Base-by-base conservation (phyloP, 1,284 basidiomycete genomes). In the Ustilago bromivora region DNA sequence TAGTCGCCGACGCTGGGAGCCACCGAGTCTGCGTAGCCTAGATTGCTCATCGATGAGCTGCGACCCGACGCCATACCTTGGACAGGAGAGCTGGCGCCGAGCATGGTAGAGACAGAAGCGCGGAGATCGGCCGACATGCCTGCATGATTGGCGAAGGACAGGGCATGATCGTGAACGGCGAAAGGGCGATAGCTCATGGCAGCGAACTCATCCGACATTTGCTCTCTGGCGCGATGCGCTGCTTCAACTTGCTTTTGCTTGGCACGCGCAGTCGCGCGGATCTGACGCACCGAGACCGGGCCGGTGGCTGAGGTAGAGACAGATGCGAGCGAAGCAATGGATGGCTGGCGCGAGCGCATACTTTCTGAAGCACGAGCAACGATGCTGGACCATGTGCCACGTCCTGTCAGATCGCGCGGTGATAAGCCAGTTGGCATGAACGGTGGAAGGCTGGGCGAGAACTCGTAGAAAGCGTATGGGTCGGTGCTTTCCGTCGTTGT, bases 311-410 rank as follows among this genome's bases (percentile, higher is more conserved):
- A 31, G 28, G 60, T 56, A 4, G 57, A 34, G 5, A 65, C 28
- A 0, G 79, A 71, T 11, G 51, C 56, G n/a, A 77, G 55, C 36
- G 71, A 76, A 0, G 59, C 35, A 9, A 69, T 31, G n/a, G 73
- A 81, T 12, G 66, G 55, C 51, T 72, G 63, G 1, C 71, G 64
- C 23, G 74, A 67, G n/a, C 53, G 53, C 55, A 66, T 57, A 23
- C 61, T 49, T 15, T 71, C 66, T 2, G 66, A 66, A 11, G 80
- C 76, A 28, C 78, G 67, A 51, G 80, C 80, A 1, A 79, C 71
- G 63, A 82, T 82, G 63, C 78, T 79, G 15, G 67, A 70, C 80
- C 80, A 82, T 3, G 80, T 82, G 1, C 80, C 80, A 13, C 68
- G 71, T 13, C 80, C 80, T 0, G 80, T 82, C 56, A 82, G 43